phyloP scores from a whole-genome alignment of 1,284 basidiomycete species.

The Trametes polyzona region DNA sequence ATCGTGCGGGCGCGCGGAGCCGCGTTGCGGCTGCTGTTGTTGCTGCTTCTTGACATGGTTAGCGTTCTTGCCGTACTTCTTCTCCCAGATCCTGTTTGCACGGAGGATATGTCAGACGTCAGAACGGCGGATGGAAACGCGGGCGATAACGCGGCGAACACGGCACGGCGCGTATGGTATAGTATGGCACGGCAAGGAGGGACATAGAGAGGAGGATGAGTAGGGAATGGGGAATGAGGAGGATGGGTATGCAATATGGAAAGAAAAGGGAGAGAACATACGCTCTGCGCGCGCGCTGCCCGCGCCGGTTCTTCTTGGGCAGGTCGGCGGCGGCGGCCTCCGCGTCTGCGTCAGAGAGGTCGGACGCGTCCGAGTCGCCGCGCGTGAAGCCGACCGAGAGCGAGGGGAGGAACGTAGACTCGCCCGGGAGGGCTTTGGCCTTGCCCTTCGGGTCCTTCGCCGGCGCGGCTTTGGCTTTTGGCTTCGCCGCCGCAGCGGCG shows the following conservation, averaged over 20 bases:
- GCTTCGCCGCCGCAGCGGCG: conserved; percentile 9
- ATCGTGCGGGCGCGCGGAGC: conserved; percentile 9
- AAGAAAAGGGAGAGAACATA: conserved; percentile 51
- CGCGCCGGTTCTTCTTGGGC: conserved; percentile 85
- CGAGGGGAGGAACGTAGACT: conserved; percentile 87
- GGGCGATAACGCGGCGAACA: background rate
- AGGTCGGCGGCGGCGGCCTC: conserved; percentile 48
- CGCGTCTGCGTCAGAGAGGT: conserved; percentile 73
- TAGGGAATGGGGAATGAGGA: background rate
- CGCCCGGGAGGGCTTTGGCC: conserved; percentile 31
- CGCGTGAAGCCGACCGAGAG: conserved; percentile 84
- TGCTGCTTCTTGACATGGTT: conserved; percentile 84
- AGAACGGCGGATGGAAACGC: background rate
- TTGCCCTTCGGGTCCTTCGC: conserved; percentile 18
- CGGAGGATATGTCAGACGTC: background rate
- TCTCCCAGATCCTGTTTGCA: conserved; percentile 88
- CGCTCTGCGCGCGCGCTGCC: conserved; percentile 90
- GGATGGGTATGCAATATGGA: conserved; percentile 10
- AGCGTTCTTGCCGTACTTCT: conserved; percentile 90
- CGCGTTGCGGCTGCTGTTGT: conserved; percentile 33
- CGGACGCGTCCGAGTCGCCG: conserved; percentile 76
- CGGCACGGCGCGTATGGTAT: background rate
- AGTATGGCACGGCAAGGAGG: background rate
- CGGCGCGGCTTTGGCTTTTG: conserved; percentile 4
- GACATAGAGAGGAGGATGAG: background rate